Conservation (phyloP, 176 grass and related monocot genomes). For the Coix lacrymajobi region DNA sequence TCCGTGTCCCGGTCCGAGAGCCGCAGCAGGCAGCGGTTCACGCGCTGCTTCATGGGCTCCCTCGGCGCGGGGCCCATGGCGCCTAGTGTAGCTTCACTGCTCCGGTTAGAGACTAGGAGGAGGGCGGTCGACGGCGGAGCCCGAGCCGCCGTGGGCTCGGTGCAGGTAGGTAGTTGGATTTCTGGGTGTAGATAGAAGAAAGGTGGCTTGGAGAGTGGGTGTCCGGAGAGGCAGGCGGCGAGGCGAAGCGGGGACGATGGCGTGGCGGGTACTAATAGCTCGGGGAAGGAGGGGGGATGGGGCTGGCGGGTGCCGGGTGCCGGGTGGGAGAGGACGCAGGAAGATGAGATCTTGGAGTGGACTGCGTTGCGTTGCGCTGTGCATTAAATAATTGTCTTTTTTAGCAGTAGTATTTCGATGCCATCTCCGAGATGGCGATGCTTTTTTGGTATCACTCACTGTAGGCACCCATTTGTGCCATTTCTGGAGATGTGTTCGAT, state of each 20-base stretch:
- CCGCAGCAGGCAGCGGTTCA: conserved; percentile 79
- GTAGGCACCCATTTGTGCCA: not conserved
- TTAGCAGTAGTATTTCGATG: not conserved
- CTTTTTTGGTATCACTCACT: not conserved
- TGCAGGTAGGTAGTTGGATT: not conserved
- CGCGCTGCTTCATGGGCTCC: conserved; percentile 72
- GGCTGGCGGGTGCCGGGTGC: not conserved
- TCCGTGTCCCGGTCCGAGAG: conserved; percentile 92
- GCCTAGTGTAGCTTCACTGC: not conserved
- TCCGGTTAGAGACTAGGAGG: not conserved
- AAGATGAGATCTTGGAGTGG: conserved; percentile 31
- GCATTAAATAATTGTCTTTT: conserved; percentile 16
- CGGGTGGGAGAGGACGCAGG: not conserved
- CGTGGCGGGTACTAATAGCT: conserved; percentile 38
- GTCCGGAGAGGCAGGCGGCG: not conserved
- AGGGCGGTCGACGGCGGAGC: not conserved
- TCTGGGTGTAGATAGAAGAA: not conserved
- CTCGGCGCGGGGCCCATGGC: conserved; percentile 29
- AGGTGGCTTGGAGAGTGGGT: not conserved
- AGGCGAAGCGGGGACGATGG: not conserved
- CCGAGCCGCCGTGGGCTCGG: not conserved
- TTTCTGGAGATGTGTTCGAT: not conserved
- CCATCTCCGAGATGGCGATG: not conserved
- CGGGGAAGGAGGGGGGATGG: not conserved
- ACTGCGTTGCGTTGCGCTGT: conserved; percentile 16